Conservation (phyloP, 345 rosid species). For the Hypericum perforatum region DNA sequence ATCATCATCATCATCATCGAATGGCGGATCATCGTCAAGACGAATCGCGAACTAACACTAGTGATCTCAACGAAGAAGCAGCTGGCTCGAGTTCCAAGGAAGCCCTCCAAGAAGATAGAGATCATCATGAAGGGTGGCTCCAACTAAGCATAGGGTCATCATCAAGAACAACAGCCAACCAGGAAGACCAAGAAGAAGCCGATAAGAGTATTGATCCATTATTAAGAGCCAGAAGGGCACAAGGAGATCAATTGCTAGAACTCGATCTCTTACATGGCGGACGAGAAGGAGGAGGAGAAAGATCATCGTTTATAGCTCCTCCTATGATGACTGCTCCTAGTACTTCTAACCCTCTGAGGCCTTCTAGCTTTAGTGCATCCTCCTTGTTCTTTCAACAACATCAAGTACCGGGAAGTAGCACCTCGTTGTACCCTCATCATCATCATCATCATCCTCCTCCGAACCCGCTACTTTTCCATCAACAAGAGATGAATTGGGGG, state of each 20-base stretch:
- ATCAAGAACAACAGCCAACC: constrained; percentile 10
- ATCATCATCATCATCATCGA: constrained; percentile 15
- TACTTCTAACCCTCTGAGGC: constrained; percentile 18
- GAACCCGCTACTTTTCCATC: too few relatives aligned
- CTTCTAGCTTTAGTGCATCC: constrained; percentile 16
- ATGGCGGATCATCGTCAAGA: constrained; percentile 57
- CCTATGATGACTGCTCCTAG: too few relatives aligned
- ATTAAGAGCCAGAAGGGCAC: constrained; percentile 12
- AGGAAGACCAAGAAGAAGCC: constrained; percentile 14
- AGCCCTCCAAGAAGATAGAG: constrained; percentile 21
- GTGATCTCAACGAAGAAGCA: constrained; percentile 24
- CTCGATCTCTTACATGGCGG: constrained; percentile 56
- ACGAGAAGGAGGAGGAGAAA: too few relatives aligned
- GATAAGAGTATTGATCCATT: too few relatives aligned
- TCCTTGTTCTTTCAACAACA: constrained; percentile 26
- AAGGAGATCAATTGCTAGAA: constrained; percentile 36
- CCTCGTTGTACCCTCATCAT: constrained; percentile 11
- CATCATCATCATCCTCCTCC: constrained; percentile 5
- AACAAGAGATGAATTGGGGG: constrained; percentile 53
- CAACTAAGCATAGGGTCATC: constrained; percentile 53
- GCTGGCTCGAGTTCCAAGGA: constrained; percentile 54
- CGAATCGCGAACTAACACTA: constrained; percentile 60
- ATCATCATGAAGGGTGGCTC: constrained; percentile 64
- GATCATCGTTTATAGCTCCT: too few relatives aligned
- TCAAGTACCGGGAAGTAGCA: too few relatives aligned